Percentiles rank a stretch among this genome's conserved stretches.
Evolutionary conservation across 768 basidiomycete species (phyloP).

Genomic region (Suillus americanus): DNA sequence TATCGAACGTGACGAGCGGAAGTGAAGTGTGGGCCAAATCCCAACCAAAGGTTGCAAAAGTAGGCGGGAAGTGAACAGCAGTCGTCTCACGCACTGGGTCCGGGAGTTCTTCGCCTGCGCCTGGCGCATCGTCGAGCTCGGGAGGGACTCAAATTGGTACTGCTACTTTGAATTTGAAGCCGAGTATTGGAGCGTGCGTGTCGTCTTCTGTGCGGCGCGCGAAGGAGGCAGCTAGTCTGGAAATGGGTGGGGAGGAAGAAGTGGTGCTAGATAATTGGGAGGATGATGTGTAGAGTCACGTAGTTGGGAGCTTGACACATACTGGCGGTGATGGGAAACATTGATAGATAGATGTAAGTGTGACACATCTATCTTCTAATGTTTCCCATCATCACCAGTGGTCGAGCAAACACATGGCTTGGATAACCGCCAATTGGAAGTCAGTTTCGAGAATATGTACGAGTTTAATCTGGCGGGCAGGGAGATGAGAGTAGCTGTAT

Average conservation of each 20-base stretch:
- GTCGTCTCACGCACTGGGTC: constrained; percentile 17
- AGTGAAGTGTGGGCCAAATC: not conserved
- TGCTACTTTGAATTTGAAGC: not conserved
- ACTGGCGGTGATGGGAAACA: not conserved
- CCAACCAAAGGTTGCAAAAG: constrained; percentile 10
- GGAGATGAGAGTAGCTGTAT: too few relatives aligned
- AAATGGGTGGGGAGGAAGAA: constrained; percentile 4
- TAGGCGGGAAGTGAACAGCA: constrained; percentile 18
- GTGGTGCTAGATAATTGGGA: constrained; percentile 58
- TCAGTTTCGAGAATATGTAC: constrained; percentile 48
- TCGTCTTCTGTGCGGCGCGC: constrained; percentile 20
- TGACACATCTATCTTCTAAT: too few relatives aligned
- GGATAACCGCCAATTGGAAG: not conserved
- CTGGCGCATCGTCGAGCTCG: not conserved
- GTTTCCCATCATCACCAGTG: not conserved
- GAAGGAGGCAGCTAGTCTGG: constrained; percentile 1
- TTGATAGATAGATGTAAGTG: not conserved
- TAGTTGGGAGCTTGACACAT: not conserved
- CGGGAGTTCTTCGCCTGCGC: constrained; percentile 2
- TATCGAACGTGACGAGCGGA: not conserved
- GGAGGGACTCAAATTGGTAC: constrained; percentile 1
- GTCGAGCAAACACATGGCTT: not conserved
- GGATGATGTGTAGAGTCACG: constrained; percentile 39
- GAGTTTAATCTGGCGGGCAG: too few relatives aligned
- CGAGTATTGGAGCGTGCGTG: constrained; percentile 17